These are phyloP conservation scores for Collariella sp. DNA, from an alignment of 495 filamentous ascomycete genomes.

Conservation along the genomic window DNA sequence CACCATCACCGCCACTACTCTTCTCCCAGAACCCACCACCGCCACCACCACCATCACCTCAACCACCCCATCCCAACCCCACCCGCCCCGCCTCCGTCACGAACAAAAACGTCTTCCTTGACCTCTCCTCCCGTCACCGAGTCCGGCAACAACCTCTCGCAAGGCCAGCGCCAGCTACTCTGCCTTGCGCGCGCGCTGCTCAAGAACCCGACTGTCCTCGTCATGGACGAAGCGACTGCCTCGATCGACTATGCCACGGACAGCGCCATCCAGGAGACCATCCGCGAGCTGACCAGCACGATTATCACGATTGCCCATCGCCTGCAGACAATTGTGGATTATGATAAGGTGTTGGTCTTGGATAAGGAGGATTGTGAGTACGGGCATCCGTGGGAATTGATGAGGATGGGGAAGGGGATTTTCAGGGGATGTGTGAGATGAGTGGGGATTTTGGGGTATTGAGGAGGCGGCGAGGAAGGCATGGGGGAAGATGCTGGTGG, in stretches of 20 bases:
- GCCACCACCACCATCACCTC: constrained; percentile 8
- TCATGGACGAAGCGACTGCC: constrained; percentile 99
- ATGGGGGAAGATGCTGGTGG: constrained; percentile 35
- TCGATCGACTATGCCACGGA: constrained; percentile 98
- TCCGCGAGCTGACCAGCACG: constrained; percentile 82
- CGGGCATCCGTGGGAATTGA: constrained; percentile 73
- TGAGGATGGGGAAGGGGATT: constrained; percentile 55
- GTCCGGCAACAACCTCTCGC: constrained; percentile 91
- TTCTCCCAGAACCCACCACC: constrained; percentile 13
- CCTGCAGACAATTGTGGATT: constrained; percentile 92
- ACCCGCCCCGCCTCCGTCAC: constrained; percentile 35
- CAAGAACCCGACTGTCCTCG: constrained; percentile 80
- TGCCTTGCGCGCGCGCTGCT: constrained; percentile 92
- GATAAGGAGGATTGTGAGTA: constrained; percentile 92
- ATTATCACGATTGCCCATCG: constrained; percentile 98
- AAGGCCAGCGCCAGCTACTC: constrained; percentile 91
- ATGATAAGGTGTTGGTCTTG: constrained; percentile 95
- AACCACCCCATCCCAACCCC: constrained; percentile 7
- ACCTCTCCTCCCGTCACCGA: constrained; percentile 83
- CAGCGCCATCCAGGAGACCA: constrained; percentile 89
- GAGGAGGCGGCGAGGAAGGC: constrained; percentile 65
- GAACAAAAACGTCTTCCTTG: constrained; percentile 93
- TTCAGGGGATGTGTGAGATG: constrained; percentile 94
- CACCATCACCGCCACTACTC: not conserved
- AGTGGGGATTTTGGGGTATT: constrained; percentile 76